Base-by-base conservation (phyloP, 768 basidiomycete genomes). In the Termitomyces sp. region DNA sequence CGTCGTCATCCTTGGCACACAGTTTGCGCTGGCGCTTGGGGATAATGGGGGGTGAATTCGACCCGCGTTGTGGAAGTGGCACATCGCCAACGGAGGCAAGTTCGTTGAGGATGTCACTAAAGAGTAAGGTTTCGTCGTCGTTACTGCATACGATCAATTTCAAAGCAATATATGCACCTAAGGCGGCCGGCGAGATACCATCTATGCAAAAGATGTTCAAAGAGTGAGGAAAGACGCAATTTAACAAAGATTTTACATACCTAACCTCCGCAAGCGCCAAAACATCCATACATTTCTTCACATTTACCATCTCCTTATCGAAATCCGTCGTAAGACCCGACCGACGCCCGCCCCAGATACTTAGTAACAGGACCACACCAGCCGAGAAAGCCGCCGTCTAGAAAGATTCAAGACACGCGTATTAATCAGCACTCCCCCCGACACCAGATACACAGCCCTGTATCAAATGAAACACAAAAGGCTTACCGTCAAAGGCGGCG, bases 51-150 rank as follows among this genome's bases (percentile, higher is more conserved):
- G 58, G 54, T 23, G 55, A 59, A 27, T 40, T 35, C 2, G 78
- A 71, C 1, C 81, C 80, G 50, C 78, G 82, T 54, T 79, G 75
- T 2, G 86, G 87, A 2, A 89, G 73, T 0, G 86, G 86, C 1
- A 89, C 74, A 29, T 89, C 85, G 3, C 87, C 87, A 4, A 84
- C 86, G 0, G 78, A 83, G 6, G 87, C 86, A 2, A 90, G 75
- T 60, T 90, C 88, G 55, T 81, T 85, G 5, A 89, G 71, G 45
- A 90, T 80, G 61, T 89, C 86, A 83, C 87, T 89, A 58, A 8
- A 44, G 12, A 38, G 11, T 45, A 51, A 75, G 12, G 14, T 29
- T 27, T 21, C 25, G 27, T 57, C 42, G 41, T 25, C 12, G 32
- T 23, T 29, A n/a, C 14, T 2, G 73, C 12, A 17, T 51, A 3